These are phyloP conservation scores for Brassica nigra DNA, from an alignment of 345 rosid species.

Conservation along the genomic window DNA sequence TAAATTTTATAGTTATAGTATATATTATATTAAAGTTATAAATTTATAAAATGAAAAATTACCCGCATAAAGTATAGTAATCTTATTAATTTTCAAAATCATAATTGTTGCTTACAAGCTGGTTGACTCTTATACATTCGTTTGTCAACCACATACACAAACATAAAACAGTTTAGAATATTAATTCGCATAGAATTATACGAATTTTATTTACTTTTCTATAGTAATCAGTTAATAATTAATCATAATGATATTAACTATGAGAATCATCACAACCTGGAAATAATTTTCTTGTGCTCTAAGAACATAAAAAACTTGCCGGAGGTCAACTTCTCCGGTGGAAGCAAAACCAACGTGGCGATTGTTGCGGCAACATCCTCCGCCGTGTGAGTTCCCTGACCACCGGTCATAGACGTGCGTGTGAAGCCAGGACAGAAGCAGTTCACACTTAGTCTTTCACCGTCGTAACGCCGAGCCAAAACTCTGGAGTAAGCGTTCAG, in stretches of 20 bases:
- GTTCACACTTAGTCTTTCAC: slow-evolving; percentile 53
- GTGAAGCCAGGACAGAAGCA: slow-evolving; percentile 91
- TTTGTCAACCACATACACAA: neutral
- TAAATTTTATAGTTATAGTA: too few species aligned
- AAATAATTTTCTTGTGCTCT: slow-evolving; percentile 22
- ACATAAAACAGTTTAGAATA: neutral
- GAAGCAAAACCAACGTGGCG: slow-evolving; percentile 54
- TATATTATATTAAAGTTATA: too few species aligned
- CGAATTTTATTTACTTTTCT: neutral
- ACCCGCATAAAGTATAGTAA: too few species aligned
- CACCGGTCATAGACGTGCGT: slow-evolving; percentile 76
- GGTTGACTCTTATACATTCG: neutral
- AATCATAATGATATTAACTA: neutral
- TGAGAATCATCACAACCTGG: slow-evolving; percentile 19
- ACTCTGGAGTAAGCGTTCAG: slow-evolving; percentile 72
- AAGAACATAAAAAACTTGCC: slow-evolving; percentile 57
- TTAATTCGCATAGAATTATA: neutral
- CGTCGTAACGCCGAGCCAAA: slow-evolving; percentile 48
- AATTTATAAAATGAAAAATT: too few species aligned
- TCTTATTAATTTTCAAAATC: too few species aligned
- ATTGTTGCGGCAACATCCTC: slow-evolving; percentile 55
- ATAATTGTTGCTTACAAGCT: neutral
- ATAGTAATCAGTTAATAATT: neutral
- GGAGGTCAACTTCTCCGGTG: slow-evolving; percentile 49
- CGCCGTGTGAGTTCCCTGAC: slow-evolving; percentile 68